These are phyloP conservation scores for Elsinoe perseae DNA, from an alignment of 2,329 filamentous ascomycete genomes.

Conservation along the genomic window DNA sequence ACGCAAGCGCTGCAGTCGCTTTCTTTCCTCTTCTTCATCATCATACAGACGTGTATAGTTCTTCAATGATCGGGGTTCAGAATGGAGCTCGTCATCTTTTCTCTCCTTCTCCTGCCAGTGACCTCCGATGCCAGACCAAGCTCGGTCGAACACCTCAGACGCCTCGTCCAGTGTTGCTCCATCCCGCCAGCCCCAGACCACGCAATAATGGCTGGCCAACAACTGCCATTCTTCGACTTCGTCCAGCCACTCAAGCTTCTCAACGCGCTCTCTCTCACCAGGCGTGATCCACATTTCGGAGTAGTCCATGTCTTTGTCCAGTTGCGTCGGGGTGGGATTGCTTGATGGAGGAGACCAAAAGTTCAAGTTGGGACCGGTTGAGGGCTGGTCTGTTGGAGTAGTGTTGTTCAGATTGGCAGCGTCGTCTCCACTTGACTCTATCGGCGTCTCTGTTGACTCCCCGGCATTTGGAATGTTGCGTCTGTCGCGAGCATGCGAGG, in stretches of 20 bases:
- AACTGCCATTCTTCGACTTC: slow-evolving; percentile 93
- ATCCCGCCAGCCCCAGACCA: slow-evolving; percentile 74
- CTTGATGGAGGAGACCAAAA: neutral
- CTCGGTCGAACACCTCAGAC: slow-evolving; percentile 9
- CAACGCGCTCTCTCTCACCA: slow-evolving; percentile 70
- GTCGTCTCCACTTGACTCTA: neutral
- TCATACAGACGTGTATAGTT: neutral
- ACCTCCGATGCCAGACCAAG: slow-evolving; percentile 5
- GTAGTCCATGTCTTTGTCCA: neutral
- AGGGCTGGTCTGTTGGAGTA: neutral
- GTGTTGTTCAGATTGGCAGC: neutral
- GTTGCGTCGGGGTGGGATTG: neutral
- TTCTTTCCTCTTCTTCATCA: neutral
- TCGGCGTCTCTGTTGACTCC: neutral
- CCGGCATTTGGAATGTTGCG: neutral
- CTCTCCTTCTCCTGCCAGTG: slow-evolving; percentile 3
- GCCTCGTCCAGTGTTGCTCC: slow-evolving; percentile 4
- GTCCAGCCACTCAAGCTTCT: slow-evolving; percentile 76
- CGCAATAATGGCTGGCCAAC: slow-evolving; percentile 78
- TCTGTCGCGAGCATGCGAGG: too few relatives aligned
- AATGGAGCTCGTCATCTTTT: slow-evolving; percentile 10
- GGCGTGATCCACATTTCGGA: slow-evolving; percentile 57
- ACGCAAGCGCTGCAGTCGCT: slow-evolving; percentile 3
- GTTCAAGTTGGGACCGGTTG: neutral
- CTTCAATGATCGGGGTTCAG: neutral